Conservation (phyloP, 768 basidiomycete genomes). For the Termitomyces titanicus region DNA sequence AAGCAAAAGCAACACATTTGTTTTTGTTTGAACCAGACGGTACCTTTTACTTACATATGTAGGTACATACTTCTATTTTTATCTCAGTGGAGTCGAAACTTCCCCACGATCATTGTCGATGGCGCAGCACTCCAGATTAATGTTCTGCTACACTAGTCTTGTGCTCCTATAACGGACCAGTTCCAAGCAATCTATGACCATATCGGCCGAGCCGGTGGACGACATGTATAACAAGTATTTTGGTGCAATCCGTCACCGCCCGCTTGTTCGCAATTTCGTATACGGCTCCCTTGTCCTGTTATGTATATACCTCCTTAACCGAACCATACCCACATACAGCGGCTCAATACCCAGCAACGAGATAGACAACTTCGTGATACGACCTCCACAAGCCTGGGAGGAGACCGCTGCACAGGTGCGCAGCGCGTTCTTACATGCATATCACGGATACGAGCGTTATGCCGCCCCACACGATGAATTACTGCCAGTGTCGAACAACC, state of each 20-base stretch:
- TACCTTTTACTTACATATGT: background rate
- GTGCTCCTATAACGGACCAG: background rate
- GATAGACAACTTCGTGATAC: slow-evolving; percentile 8
- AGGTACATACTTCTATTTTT: slow-evolving; percentile 5
- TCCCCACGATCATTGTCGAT: slow-evolving; percentile 4
- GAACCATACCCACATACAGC: slow-evolving; percentile 8
- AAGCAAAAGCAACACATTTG: background rate
- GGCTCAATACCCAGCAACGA: slow-evolving; percentile 3
- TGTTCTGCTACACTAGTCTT: background rate
- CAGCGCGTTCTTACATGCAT: slow-evolving; percentile 63
- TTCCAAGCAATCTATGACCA: slow-evolving; percentile 2
- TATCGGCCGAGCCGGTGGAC: slow-evolving; percentile 1
- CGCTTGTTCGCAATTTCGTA: slow-evolving; percentile 25
- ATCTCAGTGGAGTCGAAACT: slow-evolving; percentile 1
- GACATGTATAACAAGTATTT: slow-evolving; percentile 13
- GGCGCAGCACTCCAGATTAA: background rate
- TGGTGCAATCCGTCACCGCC: slow-evolving; percentile 19
- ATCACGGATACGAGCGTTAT: slow-evolving; percentile 57
- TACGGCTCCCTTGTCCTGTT: slow-evolving; percentile 25
- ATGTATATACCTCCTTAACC: slow-evolving; percentile 25
- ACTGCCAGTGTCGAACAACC: slow-evolving; percentile 43
- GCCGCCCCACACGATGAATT: slow-evolving; percentile 67
- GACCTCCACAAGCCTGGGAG: slow-evolving; percentile 41
- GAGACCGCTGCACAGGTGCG: slow-evolving; percentile 54
- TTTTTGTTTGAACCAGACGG: background rate